A percentile compares a stretch with the other conserved stretches of the same genome.
Evolutionary conservation across 805 yeast species (phyloP).

Genomic region (Yamadazyma ubonensis): DNA sequence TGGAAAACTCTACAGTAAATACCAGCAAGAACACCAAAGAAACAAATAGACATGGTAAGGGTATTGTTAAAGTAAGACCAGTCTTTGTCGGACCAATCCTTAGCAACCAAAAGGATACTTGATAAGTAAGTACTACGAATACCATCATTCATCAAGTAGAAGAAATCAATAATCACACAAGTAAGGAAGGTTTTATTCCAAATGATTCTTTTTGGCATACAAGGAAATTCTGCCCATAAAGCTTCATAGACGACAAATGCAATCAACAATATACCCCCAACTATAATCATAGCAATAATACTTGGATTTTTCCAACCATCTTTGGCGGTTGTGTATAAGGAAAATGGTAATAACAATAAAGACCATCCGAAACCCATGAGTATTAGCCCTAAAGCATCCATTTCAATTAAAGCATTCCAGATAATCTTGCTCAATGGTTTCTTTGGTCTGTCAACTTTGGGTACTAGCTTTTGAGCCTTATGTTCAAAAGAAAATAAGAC

Average conservation of each 20-base stretch:
- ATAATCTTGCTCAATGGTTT: slow-evolving; percentile 1
- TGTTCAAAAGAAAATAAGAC: slow-evolving; percentile 32
- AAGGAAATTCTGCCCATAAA: slow-evolving; percentile 37
- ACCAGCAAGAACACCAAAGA: slow-evolving; percentile 40
- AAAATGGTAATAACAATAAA: slow-evolving; percentile 38
- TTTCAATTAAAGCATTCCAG: slow-evolving; percentile 23
- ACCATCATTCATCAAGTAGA: slow-evolving; percentile 29
- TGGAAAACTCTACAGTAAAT: slow-evolving; percentile 30
- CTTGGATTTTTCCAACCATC: slow-evolving; percentile 37
- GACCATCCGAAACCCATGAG: slow-evolving; percentile 40
- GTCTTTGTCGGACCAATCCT: slow-evolving; percentile 27
- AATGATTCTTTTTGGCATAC: slow-evolving; percentile 33
- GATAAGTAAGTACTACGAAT: slow-evolving; percentile 30
- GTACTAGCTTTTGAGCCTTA: slow-evolving; percentile 21
- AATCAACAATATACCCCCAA: slow-evolving; percentile 37
- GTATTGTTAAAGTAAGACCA: slow-evolving; percentile 42
- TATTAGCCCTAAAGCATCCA: slow-evolving; percentile 38
- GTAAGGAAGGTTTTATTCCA: slow-evolving; percentile 37
- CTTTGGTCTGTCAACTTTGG: slow-evolving; percentile 6
- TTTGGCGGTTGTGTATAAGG: slow-evolving; percentile 31
- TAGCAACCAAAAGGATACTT: slow-evolving; percentile 32
- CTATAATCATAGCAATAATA: slow-evolving; percentile 43
- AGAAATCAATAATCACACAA: slow-evolving; percentile 32
- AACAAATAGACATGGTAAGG: slow-evolving; percentile 35
- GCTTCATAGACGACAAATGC: slow-evolving; percentile 35